These are phyloP conservation scores for Coprinopsis cinerea DNA, from an alignment of 768 basidiomycete genomes.

Conservation along the genomic window DNA sequence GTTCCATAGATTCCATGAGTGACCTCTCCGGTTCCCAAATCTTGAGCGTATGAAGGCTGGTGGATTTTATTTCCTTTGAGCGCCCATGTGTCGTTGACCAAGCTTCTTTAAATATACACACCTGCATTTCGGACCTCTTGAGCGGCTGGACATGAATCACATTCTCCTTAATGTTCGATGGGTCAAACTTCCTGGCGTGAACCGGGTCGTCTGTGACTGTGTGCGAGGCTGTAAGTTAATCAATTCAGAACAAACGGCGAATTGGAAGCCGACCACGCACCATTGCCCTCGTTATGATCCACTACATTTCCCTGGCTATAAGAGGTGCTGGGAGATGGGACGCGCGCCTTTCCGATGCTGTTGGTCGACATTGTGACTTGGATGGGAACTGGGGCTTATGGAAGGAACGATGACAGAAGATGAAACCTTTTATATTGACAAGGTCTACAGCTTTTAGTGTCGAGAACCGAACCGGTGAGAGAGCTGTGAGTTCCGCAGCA, in stretches of 20 bases:
- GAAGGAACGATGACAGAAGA: background rate
- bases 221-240: background rate
- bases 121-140: slow-evolving; percentile 86
- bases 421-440: background rate
- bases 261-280: slow-evolving; percentile 29
- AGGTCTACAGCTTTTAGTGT: slow-evolving; percentile 14
- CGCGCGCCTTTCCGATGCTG: slow-evolving; percentile 49
- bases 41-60: slow-evolving; percentile 90
- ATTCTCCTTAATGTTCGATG: slow-evolving; percentile 24
- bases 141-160: slow-evolving; percentile 82
- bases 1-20: slow-evolving; percentile 86
- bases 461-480: slow-evolving; percentile 9
- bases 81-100: background rate
- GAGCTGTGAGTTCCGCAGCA: background rate
- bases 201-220: slow-evolving; percentile 61
- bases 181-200: slow-evolving; percentile 26
- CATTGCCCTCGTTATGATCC: slow-evolving; percentile 62
- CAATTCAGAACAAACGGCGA: background rate
- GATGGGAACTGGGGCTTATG: background rate
- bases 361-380: background rate
- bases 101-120: slow-evolving; percentile 19
- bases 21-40: slow-evolving; percentile 70
- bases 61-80: background rate
- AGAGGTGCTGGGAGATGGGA: slow-evolving; percentile 33
- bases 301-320: slow-evolving; percentile 57